These are phyloP conservation scores for Termitomyces eurrhizus DNA, from an alignment of 768 basidiomycete genomes.

Conservation along the genomic window DNA sequence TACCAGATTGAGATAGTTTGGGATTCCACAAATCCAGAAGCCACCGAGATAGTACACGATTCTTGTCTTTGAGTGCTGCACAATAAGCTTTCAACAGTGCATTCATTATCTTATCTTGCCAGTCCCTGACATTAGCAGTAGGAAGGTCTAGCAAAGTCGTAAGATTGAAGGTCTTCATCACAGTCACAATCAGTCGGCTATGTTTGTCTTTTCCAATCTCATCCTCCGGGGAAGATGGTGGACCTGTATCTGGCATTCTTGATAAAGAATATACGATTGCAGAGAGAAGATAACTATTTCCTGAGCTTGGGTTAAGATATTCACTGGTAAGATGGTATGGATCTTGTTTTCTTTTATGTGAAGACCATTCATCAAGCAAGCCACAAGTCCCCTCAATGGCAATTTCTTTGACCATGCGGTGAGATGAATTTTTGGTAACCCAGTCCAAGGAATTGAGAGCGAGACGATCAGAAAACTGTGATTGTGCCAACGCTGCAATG, in stretches of 20 bases:
- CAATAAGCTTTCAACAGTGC: background rate
- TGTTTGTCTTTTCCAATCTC: background rate
- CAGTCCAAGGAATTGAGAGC: background rate
- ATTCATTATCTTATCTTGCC: background rate
- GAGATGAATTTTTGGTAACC: background rate
- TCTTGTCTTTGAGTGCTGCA: background rate
- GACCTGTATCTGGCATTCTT: background rate
- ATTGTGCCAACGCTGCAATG: accelerated
- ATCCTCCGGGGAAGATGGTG: background rate
- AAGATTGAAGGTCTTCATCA: background rate
- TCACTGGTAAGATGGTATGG: no score
- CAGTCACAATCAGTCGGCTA: background rate
- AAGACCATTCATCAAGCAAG: background rate
- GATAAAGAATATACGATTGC: background rate
- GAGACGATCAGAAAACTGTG: background rate
- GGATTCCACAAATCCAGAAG: background rate
- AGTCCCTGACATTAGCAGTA: background rate
- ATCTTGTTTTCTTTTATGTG: no score
- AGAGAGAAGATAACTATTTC: background rate
- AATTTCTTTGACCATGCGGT: background rate
- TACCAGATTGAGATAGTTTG: background rate
- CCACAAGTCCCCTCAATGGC: background rate
- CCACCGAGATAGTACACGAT: background rate
- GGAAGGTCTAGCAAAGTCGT: background rate
- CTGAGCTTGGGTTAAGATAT: background rate